Evolutionary conservation across 2,329 filamentous ascomycete genomes (phyloP).

Genomic region (Clonostachys solani): DNA sequence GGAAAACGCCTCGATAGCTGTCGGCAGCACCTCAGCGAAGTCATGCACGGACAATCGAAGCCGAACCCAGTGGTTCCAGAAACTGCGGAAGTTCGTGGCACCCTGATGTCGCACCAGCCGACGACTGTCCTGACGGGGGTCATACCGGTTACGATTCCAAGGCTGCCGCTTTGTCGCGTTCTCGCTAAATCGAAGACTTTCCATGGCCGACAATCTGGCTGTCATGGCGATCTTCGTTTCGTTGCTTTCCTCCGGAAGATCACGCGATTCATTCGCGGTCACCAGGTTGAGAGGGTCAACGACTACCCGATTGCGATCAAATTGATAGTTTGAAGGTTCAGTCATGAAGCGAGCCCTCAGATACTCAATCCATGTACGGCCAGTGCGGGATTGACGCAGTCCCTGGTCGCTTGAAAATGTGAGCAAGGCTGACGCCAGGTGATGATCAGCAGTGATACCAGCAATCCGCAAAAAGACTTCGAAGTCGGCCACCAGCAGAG

Average conservation of each 20-base stretch:
- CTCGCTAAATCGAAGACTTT: conserved; percentile 19
- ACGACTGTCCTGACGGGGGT: conserved; percentile 14
- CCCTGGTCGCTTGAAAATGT: conserved; percentile 11
- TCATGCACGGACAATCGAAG: conserved; percentile 4
- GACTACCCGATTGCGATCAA: conserved; percentile 32
- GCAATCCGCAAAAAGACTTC: conserved; percentile 39
- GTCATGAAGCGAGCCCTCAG: conserved; percentile 41
- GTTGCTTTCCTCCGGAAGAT: conserved; percentile 6
- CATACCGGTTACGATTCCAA: conserved; percentile 18
- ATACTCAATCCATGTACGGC: conserved; percentile 34
- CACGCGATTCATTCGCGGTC: neutral
- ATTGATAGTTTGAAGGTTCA: conserved; percentile 39
- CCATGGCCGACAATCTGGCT: conserved; percentile 9
- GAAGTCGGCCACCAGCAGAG: conserved; percentile 35
- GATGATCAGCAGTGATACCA: conserved; percentile 36
- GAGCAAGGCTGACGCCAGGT: conserved; percentile 15
- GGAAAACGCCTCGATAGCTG: conserved; percentile 20
- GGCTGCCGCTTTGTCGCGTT: conserved; percentile 17
- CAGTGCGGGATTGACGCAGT: conserved; percentile 19
- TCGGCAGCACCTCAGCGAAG: neutral
- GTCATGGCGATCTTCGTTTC: no score
- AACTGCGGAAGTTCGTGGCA: conserved; percentile 11
- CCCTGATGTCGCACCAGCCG: conserved; percentile 14
- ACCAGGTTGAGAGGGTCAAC: conserved; percentile 28
- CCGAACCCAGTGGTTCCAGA: conserved; percentile 18